phyloP scores from a whole-genome alignment of 1,284 basidiomycete genomes.

The Ustilago sp. region DNA sequence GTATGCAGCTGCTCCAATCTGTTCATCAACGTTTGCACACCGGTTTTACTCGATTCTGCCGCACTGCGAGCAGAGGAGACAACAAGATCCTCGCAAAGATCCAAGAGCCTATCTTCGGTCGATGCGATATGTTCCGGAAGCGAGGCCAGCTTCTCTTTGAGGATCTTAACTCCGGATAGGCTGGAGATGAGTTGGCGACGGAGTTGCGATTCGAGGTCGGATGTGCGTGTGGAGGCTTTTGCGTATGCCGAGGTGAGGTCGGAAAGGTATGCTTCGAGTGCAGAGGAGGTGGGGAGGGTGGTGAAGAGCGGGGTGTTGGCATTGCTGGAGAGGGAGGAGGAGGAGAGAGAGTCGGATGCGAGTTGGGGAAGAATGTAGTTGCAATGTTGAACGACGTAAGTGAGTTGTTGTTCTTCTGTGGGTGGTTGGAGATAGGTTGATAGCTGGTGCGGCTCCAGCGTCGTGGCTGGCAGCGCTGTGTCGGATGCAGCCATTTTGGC shows the following conservation, averaged over 20 bases:
- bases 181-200: slow-evolving; percentile 37
- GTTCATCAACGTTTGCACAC: slow-evolving; percentile 23
- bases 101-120: slow-evolving; percentile 48
- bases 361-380: slow-evolving; percentile 47
- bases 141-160: slow-evolving; percentile 27
- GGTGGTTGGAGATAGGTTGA: slow-evolving; percentile 26
- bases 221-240: slow-evolving; percentile 11
- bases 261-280: slow-evolving; percentile 36
- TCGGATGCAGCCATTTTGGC: slow-evolving; percentile 13
- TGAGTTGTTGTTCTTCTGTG: slow-evolving; percentile 15
- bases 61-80: slow-evolving; percentile 10
- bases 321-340: slow-evolving; percentile 8
- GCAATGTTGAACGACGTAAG: slow-evolving; percentile 44
- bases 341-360: slow-evolving; percentile 27
- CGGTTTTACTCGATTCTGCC: slow-evolving; percentile 23
- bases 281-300: slow-evolving; percentile 29
- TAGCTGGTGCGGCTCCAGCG: slow-evolving; percentile 39
- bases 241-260: slow-evolving; percentile 29
- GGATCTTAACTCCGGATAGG: slow-evolving; percentile 30
- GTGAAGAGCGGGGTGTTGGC: slow-evolving; percentile 13
- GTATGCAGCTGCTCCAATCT: slow-evolving; percentile 35
- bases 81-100: slow-evolving; percentile 47
- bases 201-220: slow-evolving; percentile 32
- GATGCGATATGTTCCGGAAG: slow-evolving; percentile 44
- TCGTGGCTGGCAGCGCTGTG: neutral